A percentile compares a stretch with the other conserved stretches of the same genome.
These are phyloP conservation scores for Trypanosoma avium DNA, from an alignment of 208 protist genomes.

Conservation along the genomic window DNA sequence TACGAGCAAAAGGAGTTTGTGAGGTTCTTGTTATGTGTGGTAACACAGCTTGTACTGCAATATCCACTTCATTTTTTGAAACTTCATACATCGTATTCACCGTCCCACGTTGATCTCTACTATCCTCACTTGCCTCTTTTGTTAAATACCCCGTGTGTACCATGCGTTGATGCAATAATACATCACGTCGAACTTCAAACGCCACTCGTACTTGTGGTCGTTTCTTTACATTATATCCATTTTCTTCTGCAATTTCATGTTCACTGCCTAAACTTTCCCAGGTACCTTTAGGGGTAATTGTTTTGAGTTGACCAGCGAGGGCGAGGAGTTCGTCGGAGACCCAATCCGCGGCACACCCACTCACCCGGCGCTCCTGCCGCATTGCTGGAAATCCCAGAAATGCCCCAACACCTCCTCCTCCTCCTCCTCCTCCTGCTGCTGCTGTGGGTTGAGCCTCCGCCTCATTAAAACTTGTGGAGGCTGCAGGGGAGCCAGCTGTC, in stretches of 20 bases:
- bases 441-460: background rate
- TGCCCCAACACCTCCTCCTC: background rate
- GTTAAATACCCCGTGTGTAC: constrained; percentile 58
- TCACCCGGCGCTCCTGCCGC: background rate
- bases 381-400: background rate
- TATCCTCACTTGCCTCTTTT: constrained; percentile 88
- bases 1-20: constrained; percentile 80
- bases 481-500: background rate
- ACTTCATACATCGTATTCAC: constrained; percentile 68
- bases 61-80: constrained; percentile 67
- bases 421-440: background rate
- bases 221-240: constrained; percentile 39
- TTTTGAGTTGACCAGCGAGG: constrained; percentile 54
- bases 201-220: constrained; percentile 65
- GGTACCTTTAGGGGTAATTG: constrained; percentile 61
- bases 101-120: constrained; percentile 70
- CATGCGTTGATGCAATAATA: constrained; percentile 59
- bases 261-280: constrained; percentile 85
- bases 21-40: constrained; percentile 23
- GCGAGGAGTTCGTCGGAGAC: constrained; percentile 64
- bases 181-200: constrained; percentile 65
- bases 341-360: constrained; percentile 21
- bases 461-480: background rate
- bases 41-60: constrained; percentile 77
- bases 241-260: constrained; percentile 70